Conservation (phyloP, 1,284 basidiomycete genomes). For the Ganoderma lucidum region DNA sequence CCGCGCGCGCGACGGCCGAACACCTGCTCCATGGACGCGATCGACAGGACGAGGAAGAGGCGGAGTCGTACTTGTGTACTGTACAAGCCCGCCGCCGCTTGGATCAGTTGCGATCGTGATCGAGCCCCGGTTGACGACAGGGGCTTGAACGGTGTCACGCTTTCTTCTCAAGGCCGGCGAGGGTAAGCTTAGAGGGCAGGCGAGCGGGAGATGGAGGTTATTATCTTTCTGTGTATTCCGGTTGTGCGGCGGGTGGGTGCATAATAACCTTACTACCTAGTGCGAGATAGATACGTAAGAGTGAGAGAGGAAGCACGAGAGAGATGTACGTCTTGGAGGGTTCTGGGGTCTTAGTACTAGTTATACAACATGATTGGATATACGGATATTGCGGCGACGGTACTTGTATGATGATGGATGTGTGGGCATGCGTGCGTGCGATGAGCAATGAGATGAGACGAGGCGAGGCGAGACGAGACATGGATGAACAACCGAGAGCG, state of each 20-base stretch:
- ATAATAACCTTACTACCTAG: conserved; percentile 9
- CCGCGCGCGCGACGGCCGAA: not conserved
- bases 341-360: not conserved
- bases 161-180: not conserved
- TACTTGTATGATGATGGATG: not conserved
- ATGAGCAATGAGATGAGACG: conserved; percentile 10
- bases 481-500: not conserved
- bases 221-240: not conserved
- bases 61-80: not conserved
- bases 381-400: not conserved
- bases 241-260: not conserved
- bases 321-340: not conserved
- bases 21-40: not conserved
- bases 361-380: conserved; percentile 12
- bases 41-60: not conserved
- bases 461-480: not conserved
- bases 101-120: conserved; percentile 9
- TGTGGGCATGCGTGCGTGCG: conserved; percentile 11
- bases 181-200: not conserved
- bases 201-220: not conserved
- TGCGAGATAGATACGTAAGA: conserved; percentile 6
- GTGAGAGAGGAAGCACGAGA: not conserved
- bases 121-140: not conserved
- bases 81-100: not conserved
- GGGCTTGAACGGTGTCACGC: not conserved